These are phyloP conservation scores for Xerocomellus chrysenteron DNA, from an alignment of 768 basidiomycete species.

Conservation along the genomic window DNA sequence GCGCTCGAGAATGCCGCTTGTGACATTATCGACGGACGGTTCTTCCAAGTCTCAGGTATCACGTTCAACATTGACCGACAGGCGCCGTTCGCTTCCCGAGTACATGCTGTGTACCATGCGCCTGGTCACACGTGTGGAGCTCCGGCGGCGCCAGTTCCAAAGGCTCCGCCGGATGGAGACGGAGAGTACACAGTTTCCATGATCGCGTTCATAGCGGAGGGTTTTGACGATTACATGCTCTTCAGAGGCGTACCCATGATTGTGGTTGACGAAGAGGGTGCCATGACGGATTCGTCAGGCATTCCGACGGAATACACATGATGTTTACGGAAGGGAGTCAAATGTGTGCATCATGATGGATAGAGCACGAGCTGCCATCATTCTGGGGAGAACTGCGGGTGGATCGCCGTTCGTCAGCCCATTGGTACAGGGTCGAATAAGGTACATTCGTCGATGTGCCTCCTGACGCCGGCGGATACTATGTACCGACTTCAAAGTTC, in stretches of 20 bases:
- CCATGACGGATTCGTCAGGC: constrained; percentile 4
- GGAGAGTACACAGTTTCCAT: constrained; percentile 4
- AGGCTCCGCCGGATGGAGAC: neutral
- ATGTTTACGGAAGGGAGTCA: neutral
- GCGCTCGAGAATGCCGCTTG: constrained; percentile 13
- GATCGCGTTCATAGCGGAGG: constrained; percentile 11
- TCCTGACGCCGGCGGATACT: neutral
- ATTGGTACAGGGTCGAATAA: constrained; percentile 14
- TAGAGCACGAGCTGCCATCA: constrained; percentile 8
- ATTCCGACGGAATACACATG: constrained; percentile 5
- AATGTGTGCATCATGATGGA: neutral
- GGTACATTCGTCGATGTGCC: neutral
- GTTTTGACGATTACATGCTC: constrained; percentile 8
- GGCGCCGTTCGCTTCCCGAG: constrained; percentile 1
- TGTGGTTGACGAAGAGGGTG: constrained; percentile 3
- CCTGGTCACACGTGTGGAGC: neutral
- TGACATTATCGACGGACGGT: constrained; percentile 5
- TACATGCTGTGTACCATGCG: neutral
- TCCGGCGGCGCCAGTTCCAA: neutral
- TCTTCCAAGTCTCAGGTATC: constrained; percentile 4
- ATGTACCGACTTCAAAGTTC: neutral
- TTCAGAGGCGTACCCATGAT: constrained; percentile 3
- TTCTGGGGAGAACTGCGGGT: neutral
- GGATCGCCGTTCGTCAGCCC: constrained; percentile 3
- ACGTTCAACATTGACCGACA: neutral